Evolutionary conservation across 176 grass and related monocot genomes (phyloP).

Genomic region (Eleusine indica): DNA sequence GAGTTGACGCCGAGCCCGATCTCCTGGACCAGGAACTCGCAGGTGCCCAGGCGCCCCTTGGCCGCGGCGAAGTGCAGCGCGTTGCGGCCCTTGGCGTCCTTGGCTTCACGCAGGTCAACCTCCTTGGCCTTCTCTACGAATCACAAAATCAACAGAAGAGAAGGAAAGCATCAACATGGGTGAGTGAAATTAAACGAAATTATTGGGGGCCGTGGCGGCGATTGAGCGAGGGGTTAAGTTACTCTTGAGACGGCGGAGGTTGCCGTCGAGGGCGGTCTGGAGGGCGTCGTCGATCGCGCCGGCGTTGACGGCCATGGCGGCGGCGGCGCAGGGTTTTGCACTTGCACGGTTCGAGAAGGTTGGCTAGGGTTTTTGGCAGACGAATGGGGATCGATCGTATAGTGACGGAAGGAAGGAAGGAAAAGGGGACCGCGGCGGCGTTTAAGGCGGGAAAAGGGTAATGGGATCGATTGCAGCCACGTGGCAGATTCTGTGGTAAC

Average conservation of each 20-base stretch:
- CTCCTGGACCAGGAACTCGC: slow-evolving; percentile 47
- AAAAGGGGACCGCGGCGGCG: neutral
- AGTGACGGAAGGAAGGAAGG: neutral
- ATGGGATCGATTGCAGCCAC: no score
- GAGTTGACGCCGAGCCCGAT: slow-evolving; percentile 34
- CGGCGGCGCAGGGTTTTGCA: neutral
- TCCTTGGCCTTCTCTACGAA: slow-evolving; percentile 27
- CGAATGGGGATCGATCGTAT: neutral
- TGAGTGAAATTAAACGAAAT: neutral
- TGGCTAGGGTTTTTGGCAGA: neutral
- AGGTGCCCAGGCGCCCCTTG: slow-evolving; percentile 27
- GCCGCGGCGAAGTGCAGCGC: slow-evolving; percentile 46
- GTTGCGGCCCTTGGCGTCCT: slow-evolving; percentile 19
- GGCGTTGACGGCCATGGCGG: neutral
- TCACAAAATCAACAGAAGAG: neutral
- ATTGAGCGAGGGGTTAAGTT: slow-evolving; percentile 3
- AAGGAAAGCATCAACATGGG: neutral
- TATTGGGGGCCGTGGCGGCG: neutral
- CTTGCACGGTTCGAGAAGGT: neutral
- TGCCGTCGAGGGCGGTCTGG: slow-evolving; percentile 9
- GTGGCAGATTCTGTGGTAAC: no score
- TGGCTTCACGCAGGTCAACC: slow-evolving; percentile 25
- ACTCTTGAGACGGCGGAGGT: slow-evolving; percentile 33
- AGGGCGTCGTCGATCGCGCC: neutral
- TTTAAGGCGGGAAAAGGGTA: no score